These are phyloP conservation scores for Alternaria viburni DNA, from an alignment of 2,329 filamentous ascomycete species.

Conservation along the genomic window DNA sequence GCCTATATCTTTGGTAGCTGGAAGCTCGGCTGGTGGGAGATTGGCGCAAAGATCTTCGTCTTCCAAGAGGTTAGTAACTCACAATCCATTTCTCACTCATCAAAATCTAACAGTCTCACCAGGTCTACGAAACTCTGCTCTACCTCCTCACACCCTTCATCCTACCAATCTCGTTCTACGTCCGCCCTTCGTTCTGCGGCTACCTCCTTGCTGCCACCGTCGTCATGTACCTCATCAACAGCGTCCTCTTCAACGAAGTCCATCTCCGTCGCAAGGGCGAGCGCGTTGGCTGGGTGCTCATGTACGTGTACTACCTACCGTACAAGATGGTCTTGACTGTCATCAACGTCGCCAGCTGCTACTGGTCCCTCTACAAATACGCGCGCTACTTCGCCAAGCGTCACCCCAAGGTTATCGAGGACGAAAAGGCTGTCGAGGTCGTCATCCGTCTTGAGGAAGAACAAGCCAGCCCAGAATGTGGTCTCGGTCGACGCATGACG, in stretches of 20 bases:
- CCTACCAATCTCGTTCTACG: constrained; percentile 54
- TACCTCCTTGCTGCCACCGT: constrained; percentile 50
- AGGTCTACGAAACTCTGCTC: constrained; percentile 55
- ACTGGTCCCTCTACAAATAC: constrained; percentile 53
- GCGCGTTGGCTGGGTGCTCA: constrained; percentile 48
- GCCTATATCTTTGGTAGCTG: constrained; percentile 55
- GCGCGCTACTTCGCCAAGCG: constrained; percentile 55
- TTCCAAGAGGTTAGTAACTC: constrained; percentile 50
- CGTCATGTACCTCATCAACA: constrained; percentile 53
- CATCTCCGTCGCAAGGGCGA: constrained; percentile 56
- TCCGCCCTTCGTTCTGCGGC: constrained; percentile 51
- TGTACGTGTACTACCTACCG: constrained; percentile 52
- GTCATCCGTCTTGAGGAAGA: constrained; percentile 35
- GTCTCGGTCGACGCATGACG: constrained; percentile 30
- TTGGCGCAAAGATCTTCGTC: constrained; percentile 59
- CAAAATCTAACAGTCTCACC: constrained; percentile 8
- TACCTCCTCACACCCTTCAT: constrained; percentile 56
- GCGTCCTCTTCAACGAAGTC: constrained; percentile 57
- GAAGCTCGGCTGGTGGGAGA: constrained; percentile 57
- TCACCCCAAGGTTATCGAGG: constrained; percentile 58
- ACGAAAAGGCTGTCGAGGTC: constrained; percentile 50
- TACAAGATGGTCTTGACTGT: constrained; percentile 54
- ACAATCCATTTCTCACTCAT: constrained; percentile 11
- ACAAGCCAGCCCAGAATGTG: constrained; percentile 7
- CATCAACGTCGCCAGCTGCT: constrained; percentile 52